phyloP scores from a whole-genome alignment of 2,329 filamentous ascomycete genomes.

The Colletotrichum acutatum region DNA sequence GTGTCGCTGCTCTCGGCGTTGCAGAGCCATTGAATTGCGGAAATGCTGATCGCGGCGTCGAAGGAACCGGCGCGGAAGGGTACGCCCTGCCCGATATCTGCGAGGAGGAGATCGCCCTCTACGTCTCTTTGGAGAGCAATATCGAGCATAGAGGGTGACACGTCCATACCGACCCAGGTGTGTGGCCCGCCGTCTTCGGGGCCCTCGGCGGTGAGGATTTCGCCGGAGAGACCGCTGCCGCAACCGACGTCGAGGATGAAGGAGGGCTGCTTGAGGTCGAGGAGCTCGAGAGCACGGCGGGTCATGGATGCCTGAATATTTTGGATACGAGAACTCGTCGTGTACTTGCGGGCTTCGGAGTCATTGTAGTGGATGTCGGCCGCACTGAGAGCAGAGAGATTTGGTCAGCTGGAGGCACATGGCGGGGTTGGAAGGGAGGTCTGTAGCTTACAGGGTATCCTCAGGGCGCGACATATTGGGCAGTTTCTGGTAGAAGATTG shows the following conservation, averaged over 20 bases:
- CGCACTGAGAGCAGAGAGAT: constrained; percentile 65
- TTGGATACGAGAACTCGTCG: constrained; percentile 93
- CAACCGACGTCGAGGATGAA: constrained; percentile 97
- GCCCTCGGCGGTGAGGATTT: constrained; percentile 83
- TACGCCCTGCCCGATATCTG: constrained; percentile 94
- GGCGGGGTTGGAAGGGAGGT: constrained; percentile 35
- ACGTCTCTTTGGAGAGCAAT: constrained; percentile 91
- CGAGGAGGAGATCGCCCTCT: constrained; percentile 92
- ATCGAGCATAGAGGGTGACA: constrained; percentile 96
- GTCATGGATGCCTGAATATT: constrained; percentile 97
- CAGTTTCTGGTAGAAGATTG: neutral
- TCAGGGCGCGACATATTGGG: constrained; percentile 93
- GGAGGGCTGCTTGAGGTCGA: constrained; percentile 81
- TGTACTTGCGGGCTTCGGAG: constrained; percentile 95
- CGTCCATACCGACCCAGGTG: constrained; percentile 97
- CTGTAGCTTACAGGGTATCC: constrained; percentile 79
- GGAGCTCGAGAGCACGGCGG: constrained; percentile 88
- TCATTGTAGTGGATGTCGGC: constrained; percentile 99
- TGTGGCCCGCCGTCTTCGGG: constrained; percentile 84
- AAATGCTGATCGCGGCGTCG: constrained; percentile 94
- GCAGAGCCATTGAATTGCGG: constrained; percentile 97
- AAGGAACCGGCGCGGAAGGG: constrained; percentile 93
- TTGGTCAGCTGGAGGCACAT: constrained; percentile 7
- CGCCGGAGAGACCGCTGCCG: constrained; percentile 92
- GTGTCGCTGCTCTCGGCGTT: constrained; percentile 93